A percentile compares a stretch with the other conserved stretches of the same genome.
Evolutionary conservation across 2,329 filamentous ascomycete genomes (phyloP).

Genomic region (Tolypocladium nubicola): DNA sequence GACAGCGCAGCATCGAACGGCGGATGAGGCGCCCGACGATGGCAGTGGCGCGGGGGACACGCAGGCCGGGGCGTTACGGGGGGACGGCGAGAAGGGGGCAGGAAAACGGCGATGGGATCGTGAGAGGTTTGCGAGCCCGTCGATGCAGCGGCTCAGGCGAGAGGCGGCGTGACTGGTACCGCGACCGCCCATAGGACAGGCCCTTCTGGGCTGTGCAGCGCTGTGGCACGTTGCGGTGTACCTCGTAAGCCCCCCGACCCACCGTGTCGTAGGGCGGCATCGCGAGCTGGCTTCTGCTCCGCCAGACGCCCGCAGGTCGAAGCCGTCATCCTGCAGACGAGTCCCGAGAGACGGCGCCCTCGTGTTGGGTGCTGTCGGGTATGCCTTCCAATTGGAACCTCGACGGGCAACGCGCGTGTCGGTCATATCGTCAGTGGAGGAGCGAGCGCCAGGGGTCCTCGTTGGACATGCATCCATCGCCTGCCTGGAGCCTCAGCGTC

Average conservation of each 20-base stretch:
- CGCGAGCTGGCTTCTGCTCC: neutral
- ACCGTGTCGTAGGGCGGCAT: neutral
- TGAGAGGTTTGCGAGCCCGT: neutral
- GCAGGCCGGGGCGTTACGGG: neutral
- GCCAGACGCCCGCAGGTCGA: neutral
- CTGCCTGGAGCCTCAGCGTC: neutral
- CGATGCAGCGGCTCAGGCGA: neutral
- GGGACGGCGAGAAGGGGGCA: neutral
- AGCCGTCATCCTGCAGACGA: neutral
- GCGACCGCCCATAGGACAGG: neutral
- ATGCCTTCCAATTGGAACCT: neutral
- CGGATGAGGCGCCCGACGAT: neutral
- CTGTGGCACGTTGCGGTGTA: constrained; percentile 1
- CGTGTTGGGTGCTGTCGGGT: neutral
- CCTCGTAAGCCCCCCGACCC: neutral
- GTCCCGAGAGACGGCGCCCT: neutral
- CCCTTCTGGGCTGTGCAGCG: neutral
- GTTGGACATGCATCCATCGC: neutral
- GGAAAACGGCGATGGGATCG: neutral
- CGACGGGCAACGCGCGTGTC: too few species aligned
- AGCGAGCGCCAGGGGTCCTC: too few species aligned
- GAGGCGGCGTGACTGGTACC: neutral
- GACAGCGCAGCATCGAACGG: neutral
- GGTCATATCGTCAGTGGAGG: too few species aligned
- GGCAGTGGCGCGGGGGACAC: neutral